Conservation (phyloP, 2,329 filamentous ascomycete genomes). For the Bipolaris oryzae region DNA sequence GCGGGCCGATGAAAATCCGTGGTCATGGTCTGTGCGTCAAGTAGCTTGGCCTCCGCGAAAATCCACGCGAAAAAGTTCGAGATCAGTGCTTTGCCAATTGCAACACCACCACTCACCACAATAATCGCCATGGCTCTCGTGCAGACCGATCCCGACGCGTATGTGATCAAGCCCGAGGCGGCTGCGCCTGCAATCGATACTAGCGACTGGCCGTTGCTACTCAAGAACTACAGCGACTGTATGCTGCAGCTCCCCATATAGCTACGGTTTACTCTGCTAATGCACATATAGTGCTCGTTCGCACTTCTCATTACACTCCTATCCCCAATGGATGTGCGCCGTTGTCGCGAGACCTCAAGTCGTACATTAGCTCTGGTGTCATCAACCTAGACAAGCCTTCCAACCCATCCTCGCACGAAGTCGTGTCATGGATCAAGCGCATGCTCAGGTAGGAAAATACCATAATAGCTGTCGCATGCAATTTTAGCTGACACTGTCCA, state of each 20-base stretch:
- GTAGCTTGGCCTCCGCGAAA: constrained; percentile 20
- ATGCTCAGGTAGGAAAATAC: constrained; percentile 73
- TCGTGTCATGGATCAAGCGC: constrained; percentile 98
- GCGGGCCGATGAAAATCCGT: constrained; percentile 13
- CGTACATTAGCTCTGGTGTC: constrained; percentile 94
- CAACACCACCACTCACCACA: constrained; percentile 28
- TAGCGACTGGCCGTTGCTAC: constrained; percentile 87
- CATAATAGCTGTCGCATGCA: background rate
- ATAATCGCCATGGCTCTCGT: constrained; percentile 46
- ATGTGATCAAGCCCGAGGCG: constrained; percentile 91
- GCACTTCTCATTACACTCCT: constrained; percentile 95
- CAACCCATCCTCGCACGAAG: constrained; percentile 97
- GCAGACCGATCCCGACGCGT: constrained; percentile 64
- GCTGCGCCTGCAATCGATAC: constrained; percentile 79
- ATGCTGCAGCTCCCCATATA: constrained; percentile 54
- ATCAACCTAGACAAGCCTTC: constrained; percentile 98
- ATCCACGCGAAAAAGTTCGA: constrained; percentile 34
- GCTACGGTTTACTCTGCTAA: constrained; percentile 32
- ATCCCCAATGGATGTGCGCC: constrained; percentile 93
- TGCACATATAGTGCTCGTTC: constrained; percentile 73
- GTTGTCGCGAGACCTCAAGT: constrained; percentile 92
- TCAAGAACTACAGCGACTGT: constrained; percentile 96
- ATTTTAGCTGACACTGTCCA: constrained; percentile 19
- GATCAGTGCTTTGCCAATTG: constrained; percentile 36
- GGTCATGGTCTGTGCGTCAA: constrained; percentile 5